A percentile compares a stretch with the other conserved stretches of the same genome.
These are phyloP conservation scores for Ascobolus immersus DNA, from an alignment of 495 filamentous ascomycete genomes.

Conservation along the genomic window DNA sequence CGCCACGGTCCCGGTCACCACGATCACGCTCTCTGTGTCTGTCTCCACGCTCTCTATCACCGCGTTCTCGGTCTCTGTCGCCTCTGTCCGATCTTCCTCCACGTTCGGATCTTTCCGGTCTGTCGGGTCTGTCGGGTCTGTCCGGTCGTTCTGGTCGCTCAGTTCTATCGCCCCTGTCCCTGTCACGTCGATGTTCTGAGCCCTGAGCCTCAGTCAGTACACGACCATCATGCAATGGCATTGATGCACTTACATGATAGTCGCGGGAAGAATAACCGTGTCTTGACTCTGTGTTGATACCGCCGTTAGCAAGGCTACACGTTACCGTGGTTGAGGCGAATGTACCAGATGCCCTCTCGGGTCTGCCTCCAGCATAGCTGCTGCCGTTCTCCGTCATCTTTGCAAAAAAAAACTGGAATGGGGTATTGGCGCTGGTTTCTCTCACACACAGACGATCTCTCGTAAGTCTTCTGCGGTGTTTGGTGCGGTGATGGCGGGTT, in stretches of 20 bases:
- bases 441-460: no score
- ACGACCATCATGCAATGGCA: background rate
- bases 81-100: conserved; percentile 2
- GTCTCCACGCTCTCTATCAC: background rate
- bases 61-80: conserved; percentile 1
- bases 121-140: conserved; percentile 2
- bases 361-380: no score
- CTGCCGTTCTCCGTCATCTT: no score
- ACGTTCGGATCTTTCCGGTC: background rate
- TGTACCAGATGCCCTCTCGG: no score
- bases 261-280: conserved; percentile 17
- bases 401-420: no score
- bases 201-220: conserved; percentile 7
- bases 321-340: no score
- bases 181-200: conserved; percentile 15
- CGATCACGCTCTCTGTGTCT: conserved; percentile 19
- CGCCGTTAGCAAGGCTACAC: background rate
- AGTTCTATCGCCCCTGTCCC: conserved; percentile 13
- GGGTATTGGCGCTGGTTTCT: no score
- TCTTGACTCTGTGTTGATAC: conserved; percentile 4
- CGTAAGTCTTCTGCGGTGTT: no score
- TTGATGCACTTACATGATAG: conserved; percentile 13
- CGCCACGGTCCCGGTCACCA: conserved; percentile 20
- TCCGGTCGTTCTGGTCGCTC: conserved; percentile 8
- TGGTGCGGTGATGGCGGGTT: no score